phyloP scores from a whole-genome alignment of 2,329 filamentous ascomycete species.

The Penicillium aurantiogriseum region DNA sequence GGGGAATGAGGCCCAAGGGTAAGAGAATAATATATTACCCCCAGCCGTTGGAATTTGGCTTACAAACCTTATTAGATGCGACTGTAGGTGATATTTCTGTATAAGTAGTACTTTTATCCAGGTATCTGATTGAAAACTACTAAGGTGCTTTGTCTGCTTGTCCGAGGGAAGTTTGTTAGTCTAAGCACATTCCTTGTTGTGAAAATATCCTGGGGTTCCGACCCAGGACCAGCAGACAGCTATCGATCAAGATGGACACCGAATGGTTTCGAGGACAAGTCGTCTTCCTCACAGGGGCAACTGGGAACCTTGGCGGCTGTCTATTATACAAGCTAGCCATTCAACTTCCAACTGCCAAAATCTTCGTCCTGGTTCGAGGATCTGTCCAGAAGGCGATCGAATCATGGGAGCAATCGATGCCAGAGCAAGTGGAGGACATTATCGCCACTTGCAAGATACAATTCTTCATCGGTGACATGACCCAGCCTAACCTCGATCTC shows the following conservation, averaged over 20 bases:
- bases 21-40: neutral
- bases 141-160: no score
- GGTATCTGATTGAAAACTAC: neutral
- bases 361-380: slow-evolving; percentile 14
- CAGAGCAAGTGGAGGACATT: slow-evolving; percentile 19
- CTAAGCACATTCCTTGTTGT: neutral
- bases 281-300: slow-evolving; percentile 19
- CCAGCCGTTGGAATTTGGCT: neutral
- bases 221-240: no score
- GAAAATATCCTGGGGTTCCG: neutral
- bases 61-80: neutral
- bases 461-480: slow-evolving; percentile 20
- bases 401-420: slow-evolving; percentile 19
- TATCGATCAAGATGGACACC: neutral
- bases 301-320: slow-evolving; percentile 18
- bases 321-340: slow-evolving; percentile 20
- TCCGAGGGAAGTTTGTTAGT: no score
- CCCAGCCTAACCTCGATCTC: slow-evolving; percentile 13
- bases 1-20: neutral
- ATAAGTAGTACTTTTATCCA: neutral
- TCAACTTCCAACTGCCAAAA: slow-evolving; percentile 17
- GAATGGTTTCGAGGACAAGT: slow-evolving; percentile 16
- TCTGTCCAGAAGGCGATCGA: slow-evolving; percentile 9
- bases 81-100: neutral
- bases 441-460: slow-evolving; percentile 20